These are phyloP conservation scores for Nidularia sp. DNA, from an alignment of 768 basidiomycete genomes.

Conservation along the genomic window DNA sequence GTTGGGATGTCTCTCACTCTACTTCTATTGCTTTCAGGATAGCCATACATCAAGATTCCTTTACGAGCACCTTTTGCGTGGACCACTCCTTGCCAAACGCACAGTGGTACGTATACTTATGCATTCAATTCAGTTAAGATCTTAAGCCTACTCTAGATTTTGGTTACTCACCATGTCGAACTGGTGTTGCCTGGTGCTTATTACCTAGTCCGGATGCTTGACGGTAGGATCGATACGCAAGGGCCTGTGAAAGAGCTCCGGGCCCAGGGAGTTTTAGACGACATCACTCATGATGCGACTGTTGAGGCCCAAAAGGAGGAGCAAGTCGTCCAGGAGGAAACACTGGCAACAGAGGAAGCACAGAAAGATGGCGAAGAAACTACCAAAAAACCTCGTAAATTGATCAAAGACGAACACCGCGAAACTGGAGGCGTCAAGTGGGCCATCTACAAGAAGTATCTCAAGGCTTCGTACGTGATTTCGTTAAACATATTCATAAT, in stretches of 20 bases:
- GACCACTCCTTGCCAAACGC: slow-evolving; percentile 55
- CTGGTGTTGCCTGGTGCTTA: slow-evolving; percentile 73
- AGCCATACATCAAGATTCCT: slow-evolving; percentile 59
- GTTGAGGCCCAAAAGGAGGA: slow-evolving; percentile 46
- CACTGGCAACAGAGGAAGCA: slow-evolving; percentile 18
- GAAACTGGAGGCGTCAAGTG: slow-evolving; percentile 83
- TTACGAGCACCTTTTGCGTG: slow-evolving; percentile 57
- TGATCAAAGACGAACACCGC: slow-evolving; percentile 79
- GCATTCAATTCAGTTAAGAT: background rate
- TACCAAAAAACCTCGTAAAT: slow-evolving; percentile 63
- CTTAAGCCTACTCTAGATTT: slow-evolving; percentile 9
- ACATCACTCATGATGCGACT: slow-evolving; percentile 49
- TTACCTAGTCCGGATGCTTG: slow-evolving; percentile 76
- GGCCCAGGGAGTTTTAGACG: slow-evolving; percentile 54
- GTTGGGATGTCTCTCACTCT: slow-evolving; percentile 11
- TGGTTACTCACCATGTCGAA: slow-evolving; percentile 84
- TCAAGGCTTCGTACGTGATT: slow-evolving; percentile 55
- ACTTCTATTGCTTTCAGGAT: slow-evolving; percentile 39
- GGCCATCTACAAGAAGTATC: slow-evolving; percentile 62
- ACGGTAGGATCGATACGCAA: slow-evolving; percentile 76
- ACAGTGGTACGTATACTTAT: slow-evolving; percentile 42
- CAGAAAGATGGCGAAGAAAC: slow-evolving; percentile 17
- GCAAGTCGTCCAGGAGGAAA: slow-evolving; percentile 15
- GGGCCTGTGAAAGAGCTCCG: slow-evolving; percentile 64
- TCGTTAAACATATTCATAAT: background rate